These are phyloP conservation scores for Adiantum capillusveneris DNA, from an alignment of 75 land plant genomes.

Conservation along the genomic window DNA sequence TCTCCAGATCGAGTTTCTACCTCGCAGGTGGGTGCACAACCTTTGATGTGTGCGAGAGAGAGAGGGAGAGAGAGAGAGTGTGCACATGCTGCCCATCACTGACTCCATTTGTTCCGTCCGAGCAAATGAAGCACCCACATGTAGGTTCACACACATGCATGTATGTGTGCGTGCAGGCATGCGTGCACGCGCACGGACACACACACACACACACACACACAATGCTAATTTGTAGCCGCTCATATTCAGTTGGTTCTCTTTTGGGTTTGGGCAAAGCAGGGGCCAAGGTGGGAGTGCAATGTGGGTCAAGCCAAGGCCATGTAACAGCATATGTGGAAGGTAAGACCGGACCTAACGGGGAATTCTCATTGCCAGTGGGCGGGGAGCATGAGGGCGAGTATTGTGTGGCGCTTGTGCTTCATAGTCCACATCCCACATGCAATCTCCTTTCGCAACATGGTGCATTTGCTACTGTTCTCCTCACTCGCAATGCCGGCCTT, in stretches of 20 bases:
- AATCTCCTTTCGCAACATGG: neutral
- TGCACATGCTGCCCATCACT: too few relatives aligned
- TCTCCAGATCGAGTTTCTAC: constrained; percentile 1
- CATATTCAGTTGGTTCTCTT: too few relatives aligned
- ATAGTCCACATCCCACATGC: neutral
- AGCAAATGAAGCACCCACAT: too few relatives aligned
- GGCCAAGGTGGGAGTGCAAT: constrained; percentile 1
- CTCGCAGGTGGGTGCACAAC: neutral
- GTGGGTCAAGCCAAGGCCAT: neutral
- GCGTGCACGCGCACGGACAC: too few relatives aligned
- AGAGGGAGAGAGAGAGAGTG: too few relatives aligned
- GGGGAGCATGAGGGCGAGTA: constrained; percentile 1
- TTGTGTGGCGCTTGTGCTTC: neutral
- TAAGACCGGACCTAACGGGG: neutral
- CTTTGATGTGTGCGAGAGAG: too few relatives aligned
- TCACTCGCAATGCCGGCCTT: constrained; percentile 1
- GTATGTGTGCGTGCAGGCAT: too few relatives aligned
- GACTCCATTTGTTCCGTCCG: too few relatives aligned
- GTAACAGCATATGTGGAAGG: neutral
- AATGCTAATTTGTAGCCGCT: too few relatives aligned
- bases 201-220: too few relatives aligned
- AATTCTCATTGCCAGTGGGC: neutral
- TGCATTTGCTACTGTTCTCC: neutral
- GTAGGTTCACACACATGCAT: too few relatives aligned
- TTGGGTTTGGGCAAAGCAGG: too few relatives aligned